phyloP scores from a whole-genome alignment of 768 basidiomycete genomes.

The Kwoniella pini region DNA sequence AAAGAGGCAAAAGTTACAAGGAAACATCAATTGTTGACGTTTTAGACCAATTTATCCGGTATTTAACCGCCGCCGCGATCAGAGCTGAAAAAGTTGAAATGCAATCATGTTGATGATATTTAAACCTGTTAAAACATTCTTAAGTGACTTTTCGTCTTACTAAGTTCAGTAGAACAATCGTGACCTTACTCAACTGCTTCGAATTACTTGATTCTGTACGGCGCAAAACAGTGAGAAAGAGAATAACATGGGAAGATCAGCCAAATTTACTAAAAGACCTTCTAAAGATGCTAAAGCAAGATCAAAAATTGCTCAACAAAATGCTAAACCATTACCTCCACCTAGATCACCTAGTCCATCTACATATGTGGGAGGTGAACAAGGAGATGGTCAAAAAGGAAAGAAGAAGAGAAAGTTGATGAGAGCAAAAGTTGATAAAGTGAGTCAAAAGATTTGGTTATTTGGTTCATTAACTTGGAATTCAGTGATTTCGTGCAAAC shows the following conservation, averaged over 20 bases:
- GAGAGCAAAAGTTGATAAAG: constrained; percentile 43
- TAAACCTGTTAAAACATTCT: too few species aligned
- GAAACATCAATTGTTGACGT: background rate
- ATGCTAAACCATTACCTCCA: constrained; percentile 23
- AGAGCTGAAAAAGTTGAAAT: too few species aligned
- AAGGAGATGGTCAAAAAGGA: background rate
- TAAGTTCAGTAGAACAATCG: too few species aligned
- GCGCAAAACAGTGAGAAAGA: too few species aligned
- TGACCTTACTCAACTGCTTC: too few species aligned
- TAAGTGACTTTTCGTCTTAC: background rate
- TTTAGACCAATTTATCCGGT: background rate
- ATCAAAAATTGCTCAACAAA: constrained; percentile 33
- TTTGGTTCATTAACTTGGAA: too few species aligned
- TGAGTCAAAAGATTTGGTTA: constrained; percentile 2
- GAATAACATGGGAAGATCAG: constrained; percentile 37
- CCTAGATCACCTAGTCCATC: constrained; percentile 8
- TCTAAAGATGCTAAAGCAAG: constrained; percentile 39
- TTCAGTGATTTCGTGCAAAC: too few species aligned
- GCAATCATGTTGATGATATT: background rate
- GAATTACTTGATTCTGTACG: too few species aligned
- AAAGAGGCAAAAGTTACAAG: background rate
- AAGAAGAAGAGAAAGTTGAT: constrained; percentile 41
- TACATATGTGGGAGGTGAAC: constrained; percentile 13
- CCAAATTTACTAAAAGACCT: constrained; percentile 42
- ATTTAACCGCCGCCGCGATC: background rate